Base-by-base conservation (phyloP, 139 green algal genomes). In the Chlorella sp. region DNA sequence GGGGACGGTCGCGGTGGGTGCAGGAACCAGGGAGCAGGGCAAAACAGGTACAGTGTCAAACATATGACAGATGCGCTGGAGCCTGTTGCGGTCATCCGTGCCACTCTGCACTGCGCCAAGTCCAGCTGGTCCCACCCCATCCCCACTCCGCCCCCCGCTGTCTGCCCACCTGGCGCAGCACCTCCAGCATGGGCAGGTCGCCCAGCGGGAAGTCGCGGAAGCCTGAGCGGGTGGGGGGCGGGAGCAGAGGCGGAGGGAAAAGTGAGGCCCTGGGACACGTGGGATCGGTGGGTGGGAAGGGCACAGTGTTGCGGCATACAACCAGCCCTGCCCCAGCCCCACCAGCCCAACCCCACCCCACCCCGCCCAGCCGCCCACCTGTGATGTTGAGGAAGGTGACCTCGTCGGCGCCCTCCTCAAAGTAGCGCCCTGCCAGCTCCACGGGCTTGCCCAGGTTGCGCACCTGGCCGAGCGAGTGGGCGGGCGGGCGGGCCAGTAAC, bases 341-440 rank as follows among this genome's bases (percentile, higher is more conserved):
- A 19, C 64, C 28, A 30, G 7, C 60, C n/a, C n/a, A n/a, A n/a
- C n/a, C n/a, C n/a, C n/a, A n/a, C n/a, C n/a, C n/a, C n/a, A n/a
- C n/a, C n/a, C n/a, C n/a, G n/a, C 58, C 58, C 19, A 24, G 3
- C 4, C 48, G 0, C 76, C 36, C 76, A 82, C 76, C 91, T 24
- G 97, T 99, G 92, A 99, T 99, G 93, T 99, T 99, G 32, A 99
- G 91, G 90, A 99, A 99, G 22, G 96, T 96, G 58, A 99, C 92
- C 91, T 99, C 97, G 82, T 99, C 97, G 14, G 97, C 97, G 16
- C 97, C 97, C 80, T 98, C 95, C 13, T 92, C 73, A 89, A 98
- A 99, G 90, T 99, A 99, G 13, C 93, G 88, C 58, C 84, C 85
- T 13, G 93, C 94, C 64, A 96, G 87, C 69, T 94, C 90, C 68